phyloP scores from a whole-genome alignment of 495 filamentous ascomycete species.

The Talaromyces adpressus region DNA sequence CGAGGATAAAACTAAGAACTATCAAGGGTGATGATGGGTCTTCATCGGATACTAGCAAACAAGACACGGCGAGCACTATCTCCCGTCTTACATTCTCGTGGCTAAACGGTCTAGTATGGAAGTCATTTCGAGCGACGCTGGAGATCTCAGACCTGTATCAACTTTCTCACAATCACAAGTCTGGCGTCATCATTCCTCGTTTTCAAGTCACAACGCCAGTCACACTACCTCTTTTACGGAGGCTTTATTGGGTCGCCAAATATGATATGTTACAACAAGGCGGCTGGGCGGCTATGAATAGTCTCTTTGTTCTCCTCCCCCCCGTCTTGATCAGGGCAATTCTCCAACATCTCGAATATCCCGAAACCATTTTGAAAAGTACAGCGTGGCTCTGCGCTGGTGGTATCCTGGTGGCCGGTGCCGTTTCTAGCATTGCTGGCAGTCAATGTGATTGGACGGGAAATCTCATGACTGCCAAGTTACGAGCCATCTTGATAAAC shows the following conservation, averaged over 20 bases:
- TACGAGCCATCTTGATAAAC: background rate
- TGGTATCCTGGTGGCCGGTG: background rate
- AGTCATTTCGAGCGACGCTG: background rate
- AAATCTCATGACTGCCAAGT: background rate
- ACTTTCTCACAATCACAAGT: background rate
- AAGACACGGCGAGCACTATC: background rate
- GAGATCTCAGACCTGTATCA: background rate
- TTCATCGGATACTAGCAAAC: background rate
- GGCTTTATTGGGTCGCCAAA: background rate
- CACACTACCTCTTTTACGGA: background rate
- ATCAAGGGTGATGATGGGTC: too few species aligned
- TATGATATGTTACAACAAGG: background rate
- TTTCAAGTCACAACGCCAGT: background rate
- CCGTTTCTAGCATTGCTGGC: background rate
- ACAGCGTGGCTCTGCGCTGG: background rate
- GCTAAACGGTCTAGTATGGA: background rate
- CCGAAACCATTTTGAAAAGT: background rate
- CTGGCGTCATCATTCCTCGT: background rate
- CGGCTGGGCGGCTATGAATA: background rate
- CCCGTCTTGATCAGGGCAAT: background rate
- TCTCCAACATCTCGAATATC: background rate
- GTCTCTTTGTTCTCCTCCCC: background rate
- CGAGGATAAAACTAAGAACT: background rate
- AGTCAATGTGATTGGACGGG: background rate
- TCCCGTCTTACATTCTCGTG: constrained; percentile 1